These are phyloP conservation scores for Chaetomidium leptoderma DNA, from an alignment of 495 filamentous ascomycete genomes.

Conservation along the genomic window DNA sequence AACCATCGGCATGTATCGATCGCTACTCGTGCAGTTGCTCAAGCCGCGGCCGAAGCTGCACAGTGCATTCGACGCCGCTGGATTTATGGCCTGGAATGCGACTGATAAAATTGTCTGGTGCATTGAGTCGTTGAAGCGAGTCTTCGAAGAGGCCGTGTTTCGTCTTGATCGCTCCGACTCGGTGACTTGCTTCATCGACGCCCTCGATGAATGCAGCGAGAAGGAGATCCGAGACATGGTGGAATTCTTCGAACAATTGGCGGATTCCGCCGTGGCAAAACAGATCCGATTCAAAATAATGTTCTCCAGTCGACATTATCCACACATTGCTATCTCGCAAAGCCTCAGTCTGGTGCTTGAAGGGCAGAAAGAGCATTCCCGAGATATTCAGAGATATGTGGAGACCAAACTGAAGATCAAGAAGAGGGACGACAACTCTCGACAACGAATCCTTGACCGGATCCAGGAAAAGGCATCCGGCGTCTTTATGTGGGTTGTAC, in stretches of 20 bases:
- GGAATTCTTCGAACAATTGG: constrained; percentile 28
- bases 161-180: no score
- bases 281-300: constrained; percentile 30
- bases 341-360: constrained; percentile 30
- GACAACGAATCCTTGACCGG: constrained; percentile 24
- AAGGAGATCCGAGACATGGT: constrained; percentile 36
- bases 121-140: constrained; percentile 25
- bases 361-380: constrained; percentile 21
- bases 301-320: constrained; percentile 52
- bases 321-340: constrained; percentile 39
- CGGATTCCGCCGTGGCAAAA: no score
- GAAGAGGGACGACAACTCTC: constrained; percentile 9
- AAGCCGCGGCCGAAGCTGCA: constrained; percentile 26
- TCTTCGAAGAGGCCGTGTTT: constrained; percentile 31
- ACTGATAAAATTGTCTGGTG: constrained; percentile 32
- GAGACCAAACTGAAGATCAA: constrained; percentile 25
- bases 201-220: constrained; percentile 42
- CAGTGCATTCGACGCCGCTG: constrained; percentile 23
- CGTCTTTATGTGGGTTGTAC: constrained; percentile 49
- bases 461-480: constrained; percentile 41
- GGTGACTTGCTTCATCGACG: constrained; percentile 41
- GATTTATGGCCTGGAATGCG: constrained; percentile 4
- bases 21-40: constrained; percentile 40
- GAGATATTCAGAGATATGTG: constrained; percentile 27
- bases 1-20: constrained; percentile 52